These are phyloP conservation scores for Teunomyces atbi DNA, from an alignment of 805 yeast species.

Conservation along the genomic window DNA sequence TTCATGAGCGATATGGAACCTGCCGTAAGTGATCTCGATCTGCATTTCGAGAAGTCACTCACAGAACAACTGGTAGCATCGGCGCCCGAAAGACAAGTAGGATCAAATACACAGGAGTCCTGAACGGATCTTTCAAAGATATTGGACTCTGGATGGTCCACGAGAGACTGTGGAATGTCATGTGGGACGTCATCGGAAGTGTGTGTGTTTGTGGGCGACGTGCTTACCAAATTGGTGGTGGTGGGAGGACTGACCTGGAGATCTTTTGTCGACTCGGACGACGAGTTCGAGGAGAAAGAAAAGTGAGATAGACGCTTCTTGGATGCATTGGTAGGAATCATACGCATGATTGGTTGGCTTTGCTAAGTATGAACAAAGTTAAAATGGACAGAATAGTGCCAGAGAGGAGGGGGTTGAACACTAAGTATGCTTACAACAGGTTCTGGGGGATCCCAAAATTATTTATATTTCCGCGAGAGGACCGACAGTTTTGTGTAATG, in stretches of 20 bases:
- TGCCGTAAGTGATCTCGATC: constrained; percentile 20
- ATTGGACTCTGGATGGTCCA: constrained; percentile 21
- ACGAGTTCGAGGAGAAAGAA: constrained; percentile 16
- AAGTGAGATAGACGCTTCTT: constrained; percentile 24
- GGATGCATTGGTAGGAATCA: not conserved
- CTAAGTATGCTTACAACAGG: not conserved
- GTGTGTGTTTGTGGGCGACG: constrained; percentile 10
- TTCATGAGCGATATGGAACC: constrained; percentile 31
- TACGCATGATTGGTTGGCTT: not conserved
- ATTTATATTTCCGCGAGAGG: constrained; percentile 3
- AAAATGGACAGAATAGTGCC: too few species aligned
- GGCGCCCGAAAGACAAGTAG: not conserved
- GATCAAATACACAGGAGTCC: constrained; percentile 21
- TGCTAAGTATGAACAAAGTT: too few species aligned
- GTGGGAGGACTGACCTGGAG: not conserved
- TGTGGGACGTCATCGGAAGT: constrained; percentile 11
- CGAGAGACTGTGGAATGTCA: constrained; percentile 13
- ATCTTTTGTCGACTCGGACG: not conserved
- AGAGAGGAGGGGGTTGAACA: too few species aligned
- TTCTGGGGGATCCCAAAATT: constrained; percentile 1
- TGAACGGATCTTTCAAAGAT: constrained; percentile 46
- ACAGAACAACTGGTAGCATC: constrained; percentile 1
- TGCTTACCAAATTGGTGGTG: constrained; percentile 6
- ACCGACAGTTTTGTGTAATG: constrained; percentile 1
- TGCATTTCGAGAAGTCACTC: constrained; percentile 1